Evolutionary conservation across 2,329 filamentous ascomycete species (phyloP).

Genomic region (Aspergillus sp.): DNA sequence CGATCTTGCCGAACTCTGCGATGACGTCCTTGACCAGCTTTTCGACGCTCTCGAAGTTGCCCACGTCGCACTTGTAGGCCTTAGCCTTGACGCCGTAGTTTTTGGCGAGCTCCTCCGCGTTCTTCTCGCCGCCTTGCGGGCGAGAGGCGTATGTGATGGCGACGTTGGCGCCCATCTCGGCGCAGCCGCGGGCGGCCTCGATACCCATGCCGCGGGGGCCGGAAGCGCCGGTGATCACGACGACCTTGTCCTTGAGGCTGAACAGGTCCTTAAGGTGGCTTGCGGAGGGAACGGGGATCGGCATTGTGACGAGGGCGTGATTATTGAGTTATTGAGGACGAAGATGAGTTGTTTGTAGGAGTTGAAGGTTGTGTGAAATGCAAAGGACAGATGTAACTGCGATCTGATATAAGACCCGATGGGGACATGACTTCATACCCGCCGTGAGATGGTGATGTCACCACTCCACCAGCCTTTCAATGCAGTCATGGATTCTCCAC

Average conservation of each 20-base stretch:
- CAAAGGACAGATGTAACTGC: background rate
- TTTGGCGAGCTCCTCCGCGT: slow-evolving; percentile 59
- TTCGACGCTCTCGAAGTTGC: slow-evolving; percentile 55
- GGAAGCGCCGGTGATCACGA: slow-evolving; percentile 49
- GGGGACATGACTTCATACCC: background rate
- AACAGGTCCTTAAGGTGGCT: slow-evolving; percentile 40
- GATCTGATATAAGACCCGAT: background rate
- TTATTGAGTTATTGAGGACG: background rate
- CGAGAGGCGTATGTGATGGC: slow-evolving; percentile 67
- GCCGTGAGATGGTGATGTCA: background rate
- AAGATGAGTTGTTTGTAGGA: no score
- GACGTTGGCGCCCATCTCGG: slow-evolving; percentile 62
- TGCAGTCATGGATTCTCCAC: background rate
- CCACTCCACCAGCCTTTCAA: background rate
- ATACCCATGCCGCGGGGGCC: slow-evolving; percentile 67
- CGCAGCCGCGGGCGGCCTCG: slow-evolving; percentile 63
- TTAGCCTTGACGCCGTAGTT: slow-evolving; percentile 64
- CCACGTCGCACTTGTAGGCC: slow-evolving; percentile 64
- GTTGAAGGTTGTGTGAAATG: no score
- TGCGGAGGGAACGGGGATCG: slow-evolving; percentile 35
- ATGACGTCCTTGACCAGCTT: slow-evolving; percentile 59
- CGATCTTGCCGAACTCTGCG: slow-evolving; percentile 68
- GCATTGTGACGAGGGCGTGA: slow-evolving; percentile 31
- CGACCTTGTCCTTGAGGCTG: slow-evolving; percentile 48
- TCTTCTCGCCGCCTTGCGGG: slow-evolving; percentile 61